phyloP scores from a whole-genome alignment of 1,139 yeast species.

The Sporopachydermia cereana region DNA sequence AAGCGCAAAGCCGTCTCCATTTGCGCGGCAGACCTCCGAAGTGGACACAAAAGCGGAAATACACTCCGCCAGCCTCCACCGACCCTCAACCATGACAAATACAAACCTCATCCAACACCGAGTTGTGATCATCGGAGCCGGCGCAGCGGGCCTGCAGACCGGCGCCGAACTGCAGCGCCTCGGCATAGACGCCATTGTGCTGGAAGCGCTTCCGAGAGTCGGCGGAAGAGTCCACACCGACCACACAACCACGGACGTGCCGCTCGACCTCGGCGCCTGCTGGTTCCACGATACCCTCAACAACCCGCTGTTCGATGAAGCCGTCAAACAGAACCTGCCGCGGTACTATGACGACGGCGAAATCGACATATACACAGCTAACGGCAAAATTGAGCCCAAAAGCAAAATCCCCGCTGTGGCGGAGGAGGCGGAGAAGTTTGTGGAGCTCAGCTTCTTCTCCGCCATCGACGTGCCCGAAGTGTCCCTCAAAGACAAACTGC shows the following conservation, averaged over 20 bases:
- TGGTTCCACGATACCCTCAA: slow-evolving; percentile 81
- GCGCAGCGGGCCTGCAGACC: slow-evolving; percentile 72
- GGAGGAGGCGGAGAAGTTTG: slow-evolving; percentile 48
- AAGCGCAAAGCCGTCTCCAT: no score
- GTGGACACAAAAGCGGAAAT: no score
- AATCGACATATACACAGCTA: slow-evolving; percentile 21
- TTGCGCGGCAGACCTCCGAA: no score
- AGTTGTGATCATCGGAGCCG: slow-evolving; percentile 64
- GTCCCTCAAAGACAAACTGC: slow-evolving; percentile 37
- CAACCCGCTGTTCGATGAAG: slow-evolving; percentile 54
- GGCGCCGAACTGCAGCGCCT: slow-evolving; percentile 43
- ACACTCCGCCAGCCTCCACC: no score
- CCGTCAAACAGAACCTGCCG: slow-evolving; percentile 24
- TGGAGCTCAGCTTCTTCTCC: slow-evolving; percentile 42
- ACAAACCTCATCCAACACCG: slow-evolving; percentile 7
- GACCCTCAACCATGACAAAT: no score
- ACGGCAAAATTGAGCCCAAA: slow-evolving; percentile 22
- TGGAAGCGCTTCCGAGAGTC: slow-evolving; percentile 46
- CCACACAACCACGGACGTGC: slow-evolving; percentile 19
- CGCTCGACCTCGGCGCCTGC: slow-evolving; percentile 66
- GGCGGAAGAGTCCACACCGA: slow-evolving; percentile 48
- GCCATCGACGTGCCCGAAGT: slow-evolving; percentile 38
- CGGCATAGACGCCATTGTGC: slow-evolving; percentile 32
- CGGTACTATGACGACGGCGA: slow-evolving; percentile 39
- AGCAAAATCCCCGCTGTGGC: slow-evolving; percentile 34